These are phyloP conservation scores for Moesziomyces antarcticus DNA, from an alignment of 1,284 basidiomycete species.

Conservation along the genomic window DNA sequence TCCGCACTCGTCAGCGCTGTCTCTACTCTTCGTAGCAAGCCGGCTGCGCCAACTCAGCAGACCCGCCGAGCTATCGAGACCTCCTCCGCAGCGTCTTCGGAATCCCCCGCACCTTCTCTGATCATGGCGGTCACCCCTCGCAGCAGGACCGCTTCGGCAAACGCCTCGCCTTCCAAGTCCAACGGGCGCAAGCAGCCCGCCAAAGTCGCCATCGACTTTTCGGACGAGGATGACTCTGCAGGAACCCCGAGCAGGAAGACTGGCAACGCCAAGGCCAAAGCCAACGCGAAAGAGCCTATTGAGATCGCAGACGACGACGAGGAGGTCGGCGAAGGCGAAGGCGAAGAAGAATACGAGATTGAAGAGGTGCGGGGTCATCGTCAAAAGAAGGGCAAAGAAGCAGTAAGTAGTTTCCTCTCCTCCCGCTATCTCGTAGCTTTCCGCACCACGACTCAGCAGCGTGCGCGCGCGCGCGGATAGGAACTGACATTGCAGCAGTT, in stretches of 20 bases:
- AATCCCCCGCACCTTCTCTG: neutral
- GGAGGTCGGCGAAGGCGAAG: constrained; percentile 15
- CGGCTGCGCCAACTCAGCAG: neutral
- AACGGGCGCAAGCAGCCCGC: constrained; percentile 13
- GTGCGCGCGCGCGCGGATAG: too few relatives aligned
- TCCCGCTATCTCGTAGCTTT: neutral
- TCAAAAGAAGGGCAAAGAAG: constrained; percentile 8
- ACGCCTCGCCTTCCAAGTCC: constrained; percentile 20
- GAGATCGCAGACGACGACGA: constrained; percentile 24
- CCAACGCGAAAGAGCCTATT: constrained; percentile 3
- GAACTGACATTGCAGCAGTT: neutral
- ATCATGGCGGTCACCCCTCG: constrained; percentile 23
- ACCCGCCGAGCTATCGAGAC: neutral
- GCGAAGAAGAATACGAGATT: constrained; percentile 46
- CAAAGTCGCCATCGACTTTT: constrained; percentile 12
- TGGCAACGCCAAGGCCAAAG: neutral
- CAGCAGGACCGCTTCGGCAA: constrained; percentile 23
- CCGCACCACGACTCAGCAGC: neutral
- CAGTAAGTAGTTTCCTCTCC: constrained; percentile 13
- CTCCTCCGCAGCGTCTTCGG: too few relatives aligned
- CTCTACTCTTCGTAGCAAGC: constrained; percentile 27
- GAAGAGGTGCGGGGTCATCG: constrained; percentile 37
- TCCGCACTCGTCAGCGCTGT: constrained; percentile 17
- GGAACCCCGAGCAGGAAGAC: neutral
- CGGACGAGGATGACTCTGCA: constrained; percentile 23